Conservation (phyloP, 805 yeast species). For the Brettanomyces bruxellensis region DNA sequence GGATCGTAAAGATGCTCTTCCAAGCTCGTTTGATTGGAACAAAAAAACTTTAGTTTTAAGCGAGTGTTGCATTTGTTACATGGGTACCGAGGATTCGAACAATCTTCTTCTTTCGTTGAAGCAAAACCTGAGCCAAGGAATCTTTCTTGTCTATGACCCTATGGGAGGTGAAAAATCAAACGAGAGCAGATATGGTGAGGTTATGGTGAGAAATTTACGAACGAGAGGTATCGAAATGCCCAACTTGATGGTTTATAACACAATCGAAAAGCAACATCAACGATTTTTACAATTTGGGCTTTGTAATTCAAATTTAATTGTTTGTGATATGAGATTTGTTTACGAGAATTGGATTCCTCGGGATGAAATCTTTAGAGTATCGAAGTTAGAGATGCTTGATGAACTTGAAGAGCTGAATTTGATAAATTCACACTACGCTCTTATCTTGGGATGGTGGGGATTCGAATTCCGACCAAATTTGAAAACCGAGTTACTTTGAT, state of each 20-base stretch:
- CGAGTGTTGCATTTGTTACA: conserved; percentile 72
- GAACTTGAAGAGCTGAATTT: conserved; percentile 65
- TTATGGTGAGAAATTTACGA: conserved; percentile 56
- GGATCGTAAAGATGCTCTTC: conserved; percentile 2
- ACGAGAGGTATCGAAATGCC: conserved; percentile 56
- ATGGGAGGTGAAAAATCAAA: conserved; percentile 39
- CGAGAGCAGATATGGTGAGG: conserved; percentile 45
- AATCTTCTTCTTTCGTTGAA: conserved; percentile 36
- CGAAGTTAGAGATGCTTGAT: conserved; percentile 55
- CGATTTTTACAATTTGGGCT: conserved; percentile 28
- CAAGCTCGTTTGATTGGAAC: conserved; percentile 13
- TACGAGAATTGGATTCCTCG: conserved; percentile 34
- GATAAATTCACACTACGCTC: conserved; percentile 52
- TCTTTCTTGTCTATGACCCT: conserved; percentile 58
- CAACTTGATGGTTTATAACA: conserved; percentile 44
- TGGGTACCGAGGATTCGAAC: conserved; percentile 41
- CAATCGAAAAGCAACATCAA: conserved; percentile 29
- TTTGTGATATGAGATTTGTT: conserved; percentile 38
- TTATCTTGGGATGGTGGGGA: conserved; percentile 25
- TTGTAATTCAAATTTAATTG: conserved; percentile 11
- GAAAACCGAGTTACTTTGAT: too few relatives aligned
- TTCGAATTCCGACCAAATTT: neutral
- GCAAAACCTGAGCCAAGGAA: conserved; percentile 14
- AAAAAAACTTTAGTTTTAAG: conserved; percentile 56
- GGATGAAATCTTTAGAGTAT: conserved; percentile 35